Conservation (phyloP, 2,329 filamentous ascomycete genomes). For the Aspergillus chevalieri region DNA sequence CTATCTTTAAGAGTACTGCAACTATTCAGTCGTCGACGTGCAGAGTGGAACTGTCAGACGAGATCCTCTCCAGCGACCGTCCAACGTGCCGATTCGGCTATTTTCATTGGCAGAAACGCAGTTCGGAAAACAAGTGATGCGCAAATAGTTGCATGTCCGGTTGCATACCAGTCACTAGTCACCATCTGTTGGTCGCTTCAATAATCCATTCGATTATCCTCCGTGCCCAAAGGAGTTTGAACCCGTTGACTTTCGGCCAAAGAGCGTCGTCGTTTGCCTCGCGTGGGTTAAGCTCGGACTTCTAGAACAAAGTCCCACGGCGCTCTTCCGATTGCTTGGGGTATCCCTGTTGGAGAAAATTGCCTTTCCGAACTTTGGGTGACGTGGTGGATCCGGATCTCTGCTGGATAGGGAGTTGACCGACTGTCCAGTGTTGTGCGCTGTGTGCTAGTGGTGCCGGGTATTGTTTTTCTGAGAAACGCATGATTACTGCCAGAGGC, state of each 20-base stretch:
- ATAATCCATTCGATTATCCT: neutral
- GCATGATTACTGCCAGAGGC: slow-evolving; percentile 2
- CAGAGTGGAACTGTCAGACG: slow-evolving; percentile 13
- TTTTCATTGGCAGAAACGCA: slow-evolving; percentile 11
- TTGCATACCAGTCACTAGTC: too few species aligned
- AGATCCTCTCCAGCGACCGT: slow-evolving; percentile 7
- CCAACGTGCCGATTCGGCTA: slow-evolving; percentile 13
- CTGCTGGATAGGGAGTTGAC: neutral
- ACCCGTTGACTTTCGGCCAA: slow-evolving; percentile 8
- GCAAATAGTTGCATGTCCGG: neutral
- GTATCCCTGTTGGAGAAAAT: neutral
- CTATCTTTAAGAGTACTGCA: neutral
- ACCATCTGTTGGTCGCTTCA: too few species aligned
- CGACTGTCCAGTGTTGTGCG: slow-evolving; percentile 2
- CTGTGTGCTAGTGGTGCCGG: neutral
- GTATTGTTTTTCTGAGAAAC: slow-evolving; percentile 6
- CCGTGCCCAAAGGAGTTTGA: neutral
- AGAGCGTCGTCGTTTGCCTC: slow-evolving; percentile 13
- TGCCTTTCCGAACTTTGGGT: neutral
- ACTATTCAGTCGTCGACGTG: neutral
- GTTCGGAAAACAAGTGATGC: neutral
- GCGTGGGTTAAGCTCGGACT: slow-evolving; percentile 13
- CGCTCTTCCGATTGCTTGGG: slow-evolving; percentile 7
- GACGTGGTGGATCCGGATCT: slow-evolving; percentile 1
- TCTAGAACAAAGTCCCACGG: slow-evolving; percentile 16